Evolutionary conservation across 139 green algal species (phyloP).

Genomic region (Closterium sp.): DNA sequence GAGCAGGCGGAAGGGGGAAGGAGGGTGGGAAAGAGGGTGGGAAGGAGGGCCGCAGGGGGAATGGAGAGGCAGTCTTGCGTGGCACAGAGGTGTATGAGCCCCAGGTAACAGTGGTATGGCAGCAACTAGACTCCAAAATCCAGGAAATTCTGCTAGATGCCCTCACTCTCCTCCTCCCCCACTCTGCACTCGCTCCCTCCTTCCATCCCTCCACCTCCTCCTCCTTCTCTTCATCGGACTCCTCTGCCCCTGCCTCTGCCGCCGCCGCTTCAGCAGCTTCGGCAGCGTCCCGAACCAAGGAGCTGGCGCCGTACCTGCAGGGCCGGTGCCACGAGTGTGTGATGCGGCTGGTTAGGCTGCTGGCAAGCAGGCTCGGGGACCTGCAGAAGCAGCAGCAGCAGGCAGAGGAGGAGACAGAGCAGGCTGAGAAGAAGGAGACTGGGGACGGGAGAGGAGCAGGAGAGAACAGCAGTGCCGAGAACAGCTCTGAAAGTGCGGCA

Average conservation of each 20-base stretch:
- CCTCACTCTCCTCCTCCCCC: neutral
- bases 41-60: neutral
- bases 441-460: neutral
- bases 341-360: neutral
- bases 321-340: slow-evolving; percentile 28
- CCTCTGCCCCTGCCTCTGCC: neutral
- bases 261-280: neutral
- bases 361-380: neutral
- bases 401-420: neutral
- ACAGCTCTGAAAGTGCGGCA: neutral
- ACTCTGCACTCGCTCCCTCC: neutral
- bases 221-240: neutral
- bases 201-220: neutral
- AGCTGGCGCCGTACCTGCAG: slow-evolving; percentile 64
- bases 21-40: too few relatives aligned
- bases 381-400: neutral
- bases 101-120: neutral
- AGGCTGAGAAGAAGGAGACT: too few relatives aligned
- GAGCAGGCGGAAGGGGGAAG: neutral
- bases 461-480: neutral
- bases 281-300: slow-evolving; percentile 38
- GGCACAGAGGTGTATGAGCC: neutral
- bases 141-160: neutral
- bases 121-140: neutral
- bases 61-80: neutral